These are phyloP conservation scores for Lepiota venenata DNA, from an alignment of 768 basidiomycete genomes.

Conservation along the genomic window DNA sequence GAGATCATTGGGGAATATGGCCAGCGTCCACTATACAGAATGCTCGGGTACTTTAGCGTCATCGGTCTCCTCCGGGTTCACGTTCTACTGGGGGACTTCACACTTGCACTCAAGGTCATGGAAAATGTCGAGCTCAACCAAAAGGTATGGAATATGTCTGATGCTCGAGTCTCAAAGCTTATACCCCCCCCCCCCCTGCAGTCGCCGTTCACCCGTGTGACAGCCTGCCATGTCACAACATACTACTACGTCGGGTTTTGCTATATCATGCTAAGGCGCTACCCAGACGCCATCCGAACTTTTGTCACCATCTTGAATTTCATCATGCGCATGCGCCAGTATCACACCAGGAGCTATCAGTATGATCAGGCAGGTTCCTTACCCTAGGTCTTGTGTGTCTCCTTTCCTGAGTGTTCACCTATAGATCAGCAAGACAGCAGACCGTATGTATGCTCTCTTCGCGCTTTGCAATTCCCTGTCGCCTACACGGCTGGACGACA, in stretches of 20 bases:
- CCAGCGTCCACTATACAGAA: conserved; percentile 83
- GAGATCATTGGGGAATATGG: conserved; percentile 93
- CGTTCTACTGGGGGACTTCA: conserved; percentile 93
- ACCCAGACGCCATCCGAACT: conserved; percentile 92
- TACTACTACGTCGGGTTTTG: conserved; percentile 97
- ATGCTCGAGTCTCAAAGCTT: not conserved
- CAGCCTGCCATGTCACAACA: conserved; percentile 93
- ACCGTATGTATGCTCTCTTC: conserved; percentile 96
- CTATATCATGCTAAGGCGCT: conserved; percentile 92
- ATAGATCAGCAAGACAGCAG: conserved; percentile 95
- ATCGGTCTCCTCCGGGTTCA: conserved; percentile 95
- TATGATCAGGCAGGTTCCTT: conserved; percentile 75
- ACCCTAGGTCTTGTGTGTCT: not conserved
- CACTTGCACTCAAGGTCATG: conserved; percentile 92
- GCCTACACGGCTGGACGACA: conserved; percentile 90
- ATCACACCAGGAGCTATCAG: conserved; percentile 94
- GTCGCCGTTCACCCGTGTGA: conserved; percentile 90
- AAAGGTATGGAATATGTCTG: conserved; percentile 48
- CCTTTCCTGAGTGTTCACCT: not conserved
- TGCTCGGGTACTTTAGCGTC: conserved; percentile 95
- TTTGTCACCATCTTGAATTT: conserved; percentile 94
- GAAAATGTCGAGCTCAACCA: conserved; percentile 91
- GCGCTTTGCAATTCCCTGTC: conserved; percentile 92
- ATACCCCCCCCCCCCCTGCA: conserved; percentile 21
- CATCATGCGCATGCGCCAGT: conserved; percentile 94